Conservation (phyloP, 1,284 basidiomycete genomes). For the Trametes polyzona region DNA sequence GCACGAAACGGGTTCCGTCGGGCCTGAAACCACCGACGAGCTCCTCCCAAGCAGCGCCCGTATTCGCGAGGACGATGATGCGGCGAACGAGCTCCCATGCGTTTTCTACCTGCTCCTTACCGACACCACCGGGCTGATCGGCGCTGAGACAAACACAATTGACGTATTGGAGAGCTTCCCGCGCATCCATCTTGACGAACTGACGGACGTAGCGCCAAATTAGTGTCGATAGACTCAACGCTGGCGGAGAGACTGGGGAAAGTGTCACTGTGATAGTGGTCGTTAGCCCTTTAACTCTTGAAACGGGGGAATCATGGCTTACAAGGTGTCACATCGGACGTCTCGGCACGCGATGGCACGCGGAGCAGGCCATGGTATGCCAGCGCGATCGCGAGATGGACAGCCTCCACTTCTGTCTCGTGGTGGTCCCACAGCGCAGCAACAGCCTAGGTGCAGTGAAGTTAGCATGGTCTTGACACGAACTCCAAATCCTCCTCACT, state of each 20-base stretch:
- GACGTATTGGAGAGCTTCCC: slow-evolving; percentile 94
- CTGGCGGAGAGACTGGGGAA: slow-evolving; percentile 63
- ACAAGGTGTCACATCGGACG: slow-evolving; percentile 84
- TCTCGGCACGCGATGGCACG: slow-evolving; percentile 77
- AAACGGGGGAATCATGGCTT: slow-evolving; percentile 34
- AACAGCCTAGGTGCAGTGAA: slow-evolving; percentile 63
- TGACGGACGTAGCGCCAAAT: slow-evolving; percentile 93
- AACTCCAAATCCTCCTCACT: slow-evolving; percentile 46
- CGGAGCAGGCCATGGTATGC: slow-evolving; percentile 94
- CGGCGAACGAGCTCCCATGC: slow-evolving; percentile 89
- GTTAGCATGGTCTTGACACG: background rate
- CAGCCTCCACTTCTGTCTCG: slow-evolving; percentile 91
- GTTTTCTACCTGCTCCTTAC: slow-evolving; percentile 82
- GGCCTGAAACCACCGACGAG: slow-evolving; percentile 89
- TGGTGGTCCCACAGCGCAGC: slow-evolving; percentile 89
- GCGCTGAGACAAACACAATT: slow-evolving; percentile 86
- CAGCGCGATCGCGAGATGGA: slow-evolving; percentile 92
- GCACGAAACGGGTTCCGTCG: slow-evolving; percentile 87
- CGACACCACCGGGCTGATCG: slow-evolving; percentile 73
- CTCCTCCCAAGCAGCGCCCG: slow-evolving; percentile 85
- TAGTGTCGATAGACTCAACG: slow-evolving; percentile 84
- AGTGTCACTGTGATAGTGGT: slow-evolving; percentile 56
- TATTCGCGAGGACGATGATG: slow-evolving; percentile 86
- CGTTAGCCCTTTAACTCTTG: slow-evolving; percentile 1
- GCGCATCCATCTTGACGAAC: slow-evolving; percentile 90